Percentiles rank a stretch among this genome's conserved stretches.
These are phyloP conservation scores for Colletotrichum sp. DNA, from an alignment of 2,329 filamentous ascomycete genomes.

Conservation along the genomic window DNA sequence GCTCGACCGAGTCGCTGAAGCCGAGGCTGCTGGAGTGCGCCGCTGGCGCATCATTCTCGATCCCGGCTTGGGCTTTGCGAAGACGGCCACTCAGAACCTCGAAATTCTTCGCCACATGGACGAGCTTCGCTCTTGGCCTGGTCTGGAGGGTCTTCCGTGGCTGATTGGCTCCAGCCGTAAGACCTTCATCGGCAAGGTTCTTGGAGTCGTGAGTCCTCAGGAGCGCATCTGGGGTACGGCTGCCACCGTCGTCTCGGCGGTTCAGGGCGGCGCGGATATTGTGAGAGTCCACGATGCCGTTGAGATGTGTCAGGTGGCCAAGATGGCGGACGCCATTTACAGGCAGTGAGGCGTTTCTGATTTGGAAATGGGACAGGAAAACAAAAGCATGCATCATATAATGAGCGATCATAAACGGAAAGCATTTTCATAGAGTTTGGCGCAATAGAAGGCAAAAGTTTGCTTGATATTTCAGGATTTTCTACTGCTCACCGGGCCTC, in stretches of 20 bases:
- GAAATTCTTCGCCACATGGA: conserved; percentile 74
- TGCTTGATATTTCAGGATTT: background rate
- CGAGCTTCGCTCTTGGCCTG: conserved; percentile 68
- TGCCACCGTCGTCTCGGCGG: conserved; percentile 82
- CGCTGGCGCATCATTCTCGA: conserved; percentile 96
- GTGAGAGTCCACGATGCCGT: conserved; percentile 89
- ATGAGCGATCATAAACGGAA: background rate
- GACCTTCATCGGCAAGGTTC: conserved; percentile 83
- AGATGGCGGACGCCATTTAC: conserved; percentile 94
- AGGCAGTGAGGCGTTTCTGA: conserved; percentile 45
- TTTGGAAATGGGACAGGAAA: background rate
- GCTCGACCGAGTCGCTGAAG: conserved; percentile 70
- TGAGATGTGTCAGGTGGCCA: conserved; percentile 84
- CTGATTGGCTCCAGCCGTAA: conserved; percentile 89
- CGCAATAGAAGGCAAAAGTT: background rate
- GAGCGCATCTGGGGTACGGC: conserved; percentile 86
- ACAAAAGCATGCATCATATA: background rate
- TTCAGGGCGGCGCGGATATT: conserved; percentile 88
- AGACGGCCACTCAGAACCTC: conserved; percentile 80
- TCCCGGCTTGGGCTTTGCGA: conserved; percentile 93
- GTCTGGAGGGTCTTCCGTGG: conserved; percentile 79
- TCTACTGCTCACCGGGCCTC: background rate
- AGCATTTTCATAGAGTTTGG: background rate
- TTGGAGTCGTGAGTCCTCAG: conserved; percentile 72
- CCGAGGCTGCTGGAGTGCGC: conserved; percentile 80